These are phyloP conservation scores for Xylaria curta DNA, from an alignment of 495 filamentous ascomycete species.

Conservation along the genomic window DNA sequence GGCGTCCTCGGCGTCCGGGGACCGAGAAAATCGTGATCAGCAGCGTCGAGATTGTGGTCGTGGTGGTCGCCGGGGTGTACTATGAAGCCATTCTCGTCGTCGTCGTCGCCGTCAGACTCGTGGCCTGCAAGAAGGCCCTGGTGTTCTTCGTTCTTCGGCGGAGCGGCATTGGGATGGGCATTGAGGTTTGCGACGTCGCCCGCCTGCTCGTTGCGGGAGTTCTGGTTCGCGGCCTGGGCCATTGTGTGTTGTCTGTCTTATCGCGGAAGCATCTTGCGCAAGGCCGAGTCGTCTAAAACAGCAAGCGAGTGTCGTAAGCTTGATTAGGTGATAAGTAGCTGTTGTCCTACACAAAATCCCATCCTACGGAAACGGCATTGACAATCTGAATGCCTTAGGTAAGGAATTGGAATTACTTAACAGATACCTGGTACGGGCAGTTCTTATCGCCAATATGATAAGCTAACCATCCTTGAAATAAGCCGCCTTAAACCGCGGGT, in stretches of 20 bases:
- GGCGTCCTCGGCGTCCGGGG: slow-evolving; percentile 75
- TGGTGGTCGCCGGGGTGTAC: slow-evolving; percentile 40
- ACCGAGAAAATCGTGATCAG: slow-evolving; percentile 25
- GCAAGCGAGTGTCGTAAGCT: background rate
- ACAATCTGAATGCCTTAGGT: background rate
- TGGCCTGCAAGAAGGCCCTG: slow-evolving; percentile 50
- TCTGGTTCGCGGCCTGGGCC: slow-evolving; percentile 52
- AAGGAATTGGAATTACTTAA: slow-evolving; percentile 9
- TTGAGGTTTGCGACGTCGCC: slow-evolving; percentile 16
- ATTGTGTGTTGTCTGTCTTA: slow-evolving; percentile 40
- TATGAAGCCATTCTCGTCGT: slow-evolving; percentile 45
- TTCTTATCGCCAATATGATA: slow-evolving; percentile 11
- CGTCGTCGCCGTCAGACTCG: slow-evolving; percentile 33
- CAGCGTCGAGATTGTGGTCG: slow-evolving; percentile 25
- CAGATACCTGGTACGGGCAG: background rate
- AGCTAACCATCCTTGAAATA: background rate
- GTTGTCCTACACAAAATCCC: slow-evolving; percentile 13
- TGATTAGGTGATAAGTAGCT: background rate
- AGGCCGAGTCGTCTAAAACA: slow-evolving; percentile 13
- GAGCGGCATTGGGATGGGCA: slow-evolving; percentile 27
- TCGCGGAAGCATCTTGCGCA: slow-evolving; percentile 46
- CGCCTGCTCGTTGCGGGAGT: slow-evolving; percentile 40
- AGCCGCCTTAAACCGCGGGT: slow-evolving; percentile 9
- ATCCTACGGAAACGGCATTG: slow-evolving; percentile 16
- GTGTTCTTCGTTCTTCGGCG: slow-evolving; percentile 49